Conservation (phyloP, 2,329 filamentous ascomycete genomes). For the Cladosporium sp. region DNA sequence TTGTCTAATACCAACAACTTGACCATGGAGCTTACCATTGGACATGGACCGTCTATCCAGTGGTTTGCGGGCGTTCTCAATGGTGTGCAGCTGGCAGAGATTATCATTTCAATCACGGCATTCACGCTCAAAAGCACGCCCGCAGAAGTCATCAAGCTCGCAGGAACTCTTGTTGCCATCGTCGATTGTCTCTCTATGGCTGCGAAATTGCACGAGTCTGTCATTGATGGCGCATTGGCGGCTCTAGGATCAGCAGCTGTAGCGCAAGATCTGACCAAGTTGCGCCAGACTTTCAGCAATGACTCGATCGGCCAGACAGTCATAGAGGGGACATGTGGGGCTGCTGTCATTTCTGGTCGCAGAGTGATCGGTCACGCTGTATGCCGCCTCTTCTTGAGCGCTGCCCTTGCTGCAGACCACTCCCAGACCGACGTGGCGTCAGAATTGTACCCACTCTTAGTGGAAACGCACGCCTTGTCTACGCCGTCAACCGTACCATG, state of each 20-base stretch:
- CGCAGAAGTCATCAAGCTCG: background rate
- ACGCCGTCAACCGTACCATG: background rate
- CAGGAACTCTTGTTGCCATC: background rate
- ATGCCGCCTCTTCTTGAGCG: background rate
- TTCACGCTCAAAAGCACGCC: background rate
- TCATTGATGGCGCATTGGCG: background rate
- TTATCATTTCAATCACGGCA: background rate
- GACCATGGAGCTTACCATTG: background rate
- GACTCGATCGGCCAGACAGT: background rate
- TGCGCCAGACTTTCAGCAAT: background rate
- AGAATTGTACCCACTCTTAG: constrained; percentile 8
- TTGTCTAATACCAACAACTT: background rate
- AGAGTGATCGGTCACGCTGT: background rate
- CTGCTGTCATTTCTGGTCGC: background rate
- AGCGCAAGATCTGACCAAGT: background rate
- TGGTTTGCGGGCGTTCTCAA: constrained; percentile 3
- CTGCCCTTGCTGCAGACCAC: constrained; percentile 10
- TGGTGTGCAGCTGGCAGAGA: constrained; percentile 6
- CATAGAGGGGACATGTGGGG: background rate
- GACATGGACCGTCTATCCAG: background rate
- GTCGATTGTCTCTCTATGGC: background rate
- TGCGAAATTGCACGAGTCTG: constrained; percentile 1
- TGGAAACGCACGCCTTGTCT: constrained; percentile 1
- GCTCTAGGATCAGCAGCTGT: constrained; percentile 7
- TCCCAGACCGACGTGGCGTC: constrained; percentile 3